Conservation (phyloP, 441 rosid genomes). For the Rhodomyrtus psidioides region DNA sequence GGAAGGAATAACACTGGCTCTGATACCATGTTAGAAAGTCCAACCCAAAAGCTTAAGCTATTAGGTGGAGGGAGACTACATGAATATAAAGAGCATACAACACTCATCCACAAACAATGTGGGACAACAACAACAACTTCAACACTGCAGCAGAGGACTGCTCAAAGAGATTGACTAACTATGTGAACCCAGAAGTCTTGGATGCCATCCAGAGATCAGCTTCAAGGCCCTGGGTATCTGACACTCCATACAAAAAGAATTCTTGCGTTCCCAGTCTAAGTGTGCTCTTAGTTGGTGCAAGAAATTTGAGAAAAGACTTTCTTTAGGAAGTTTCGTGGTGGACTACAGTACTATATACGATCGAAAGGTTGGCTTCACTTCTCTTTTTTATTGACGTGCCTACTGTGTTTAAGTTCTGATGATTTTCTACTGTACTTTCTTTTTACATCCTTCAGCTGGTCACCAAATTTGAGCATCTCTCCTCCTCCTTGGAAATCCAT, state of each 20-base stretch:
- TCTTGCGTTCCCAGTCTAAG: slow-evolving; percentile 26
- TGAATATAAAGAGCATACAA: too few species aligned
- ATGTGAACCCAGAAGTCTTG: slow-evolving; percentile 22
- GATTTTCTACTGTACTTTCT: not conserved
- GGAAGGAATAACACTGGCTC: too few species aligned
- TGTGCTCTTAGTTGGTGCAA: slow-evolving; percentile 25
- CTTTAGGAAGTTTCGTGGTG: slow-evolving; percentile 32
- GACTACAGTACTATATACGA: slow-evolving; percentile 28
- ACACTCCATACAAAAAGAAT: slow-evolving; percentile 23
- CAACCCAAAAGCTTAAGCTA: too few species aligned
- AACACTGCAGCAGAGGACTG: slow-evolving; percentile 39
- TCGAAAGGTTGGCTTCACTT: slow-evolving; percentile 16
- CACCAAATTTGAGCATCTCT: too few species aligned
- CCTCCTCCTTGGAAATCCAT: not conserved
- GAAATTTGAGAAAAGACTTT: slow-evolving; percentile 12
- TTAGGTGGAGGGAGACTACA: too few species aligned
- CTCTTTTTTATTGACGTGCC: not conserved
- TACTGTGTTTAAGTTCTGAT: not conserved
- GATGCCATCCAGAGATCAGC: slow-evolving; percentile 39
- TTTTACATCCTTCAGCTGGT: too few species aligned
- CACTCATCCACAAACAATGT: too few species aligned
- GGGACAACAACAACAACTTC: too few species aligned
- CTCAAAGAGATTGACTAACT: slow-evolving; percentile 15
- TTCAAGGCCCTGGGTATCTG: slow-evolving; percentile 35
- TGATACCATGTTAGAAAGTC: too few species aligned